Conservation (phyloP, 2,329 filamentous ascomycete genomes). For the Torrubiellomyces zombiae region DNA sequence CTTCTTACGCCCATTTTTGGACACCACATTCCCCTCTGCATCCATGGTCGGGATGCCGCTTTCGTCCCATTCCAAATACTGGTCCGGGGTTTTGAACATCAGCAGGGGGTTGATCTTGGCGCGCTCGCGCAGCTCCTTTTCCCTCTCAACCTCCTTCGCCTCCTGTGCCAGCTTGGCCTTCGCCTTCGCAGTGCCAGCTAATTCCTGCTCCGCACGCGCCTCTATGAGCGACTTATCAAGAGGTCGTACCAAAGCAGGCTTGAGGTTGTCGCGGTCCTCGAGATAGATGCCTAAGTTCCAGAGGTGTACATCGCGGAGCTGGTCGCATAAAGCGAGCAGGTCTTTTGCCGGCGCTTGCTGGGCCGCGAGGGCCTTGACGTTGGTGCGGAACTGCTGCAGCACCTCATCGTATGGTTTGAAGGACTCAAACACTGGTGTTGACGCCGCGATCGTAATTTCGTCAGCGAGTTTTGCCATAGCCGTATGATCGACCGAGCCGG, state of each 20-base stretch:
- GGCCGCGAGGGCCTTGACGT: slow-evolving; percentile 39
- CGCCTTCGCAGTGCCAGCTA: slow-evolving; percentile 43
- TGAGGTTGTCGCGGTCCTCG: slow-evolving; percentile 55
- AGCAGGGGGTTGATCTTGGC: slow-evolving; percentile 37
- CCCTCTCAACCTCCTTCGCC: slow-evolving; percentile 33
- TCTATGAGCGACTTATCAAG: slow-evolving; percentile 39
- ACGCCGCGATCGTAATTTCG: too few relatives aligned
- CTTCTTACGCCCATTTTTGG: slow-evolving; percentile 68
- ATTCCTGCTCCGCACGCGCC: slow-evolving; percentile 40
- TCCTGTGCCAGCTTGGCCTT: slow-evolving; percentile 33
- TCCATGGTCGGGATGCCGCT: slow-evolving; percentile 68
- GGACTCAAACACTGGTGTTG: too few relatives aligned
- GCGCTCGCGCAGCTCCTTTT: slow-evolving; percentile 38
- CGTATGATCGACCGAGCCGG: slow-evolving; percentile 24
- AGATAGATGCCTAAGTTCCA: slow-evolving; percentile 75
- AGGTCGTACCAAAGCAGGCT: slow-evolving; percentile 57
- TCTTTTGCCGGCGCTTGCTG: slow-evolving; percentile 37
- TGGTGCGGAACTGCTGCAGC: slow-evolving; percentile 41
- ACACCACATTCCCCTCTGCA: slow-evolving; percentile 60
- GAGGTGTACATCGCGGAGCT: slow-evolving; percentile 64
- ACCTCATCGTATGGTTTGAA: slow-evolving; percentile 36
- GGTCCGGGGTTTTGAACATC: slow-evolving; percentile 38
- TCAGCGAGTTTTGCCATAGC: slow-evolving; percentile 28
- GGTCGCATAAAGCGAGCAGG: slow-evolving; percentile 61
- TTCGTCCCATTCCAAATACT: slow-evolving; percentile 64